Evolutionary conservation across 108 stramenopile genomes (phyloP).

Genomic region (Mediolabrus comicus): DNA sequence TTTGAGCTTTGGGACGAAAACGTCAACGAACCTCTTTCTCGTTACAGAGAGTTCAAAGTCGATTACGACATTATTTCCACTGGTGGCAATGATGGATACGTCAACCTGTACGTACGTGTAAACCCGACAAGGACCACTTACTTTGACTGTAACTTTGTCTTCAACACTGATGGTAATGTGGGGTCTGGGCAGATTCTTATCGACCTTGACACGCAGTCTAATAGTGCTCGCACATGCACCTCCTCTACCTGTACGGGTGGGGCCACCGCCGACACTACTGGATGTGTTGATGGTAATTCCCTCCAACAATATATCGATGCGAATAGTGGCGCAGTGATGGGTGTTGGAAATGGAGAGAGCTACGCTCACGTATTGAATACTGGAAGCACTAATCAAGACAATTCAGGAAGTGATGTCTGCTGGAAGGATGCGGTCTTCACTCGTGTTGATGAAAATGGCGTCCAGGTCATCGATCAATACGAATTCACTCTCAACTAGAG

Average conservation of each 20-base stretch:
- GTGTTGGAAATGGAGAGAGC: not conserved
- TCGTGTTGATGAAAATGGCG: not conserved
- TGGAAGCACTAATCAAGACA: not conserved
- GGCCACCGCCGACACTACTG: too few species aligned
- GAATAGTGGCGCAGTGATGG: not conserved
- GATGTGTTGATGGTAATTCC: not conserved
- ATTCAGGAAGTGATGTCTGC: not conserved
- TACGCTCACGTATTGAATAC: not conserved
- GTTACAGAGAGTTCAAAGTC: not conserved
- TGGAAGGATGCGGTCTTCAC: not conserved
- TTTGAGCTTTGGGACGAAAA: not conserved
- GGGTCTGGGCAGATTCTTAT: not conserved
- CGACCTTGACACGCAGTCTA: too few species aligned
- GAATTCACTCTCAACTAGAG: too few species aligned
- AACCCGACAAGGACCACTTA: not conserved
- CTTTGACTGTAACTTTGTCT: not conserved
- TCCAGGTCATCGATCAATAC: not conserved
- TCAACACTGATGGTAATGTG: not conserved
- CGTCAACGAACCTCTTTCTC: not conserved
- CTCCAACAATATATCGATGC: not conserved
- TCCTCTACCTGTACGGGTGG: too few species aligned
- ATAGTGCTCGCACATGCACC: too few species aligned
- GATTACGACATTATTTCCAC: not conserved
- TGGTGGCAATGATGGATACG: not conserved
- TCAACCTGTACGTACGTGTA: not conserved